Evolutionary conservation across 2,329 filamentous ascomycete genomes (phyloP).

Genomic region (Endothia cerciana): DNA sequence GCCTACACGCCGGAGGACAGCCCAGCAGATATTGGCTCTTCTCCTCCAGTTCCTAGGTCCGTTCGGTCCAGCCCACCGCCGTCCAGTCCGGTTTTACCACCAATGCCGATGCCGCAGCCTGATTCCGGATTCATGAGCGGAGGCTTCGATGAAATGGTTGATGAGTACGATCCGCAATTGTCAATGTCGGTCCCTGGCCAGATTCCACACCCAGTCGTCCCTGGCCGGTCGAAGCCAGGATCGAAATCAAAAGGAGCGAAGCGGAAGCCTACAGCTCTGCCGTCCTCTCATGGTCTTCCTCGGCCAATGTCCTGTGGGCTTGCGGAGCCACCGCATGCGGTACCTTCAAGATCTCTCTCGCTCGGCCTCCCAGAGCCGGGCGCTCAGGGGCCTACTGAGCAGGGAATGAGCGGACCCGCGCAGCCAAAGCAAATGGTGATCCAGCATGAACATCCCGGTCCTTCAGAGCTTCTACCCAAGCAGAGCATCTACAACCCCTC

Average conservation of each 20-base stretch:
- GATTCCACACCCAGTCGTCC: slow-evolving; percentile 9
- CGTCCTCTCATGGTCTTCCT: not conserved
- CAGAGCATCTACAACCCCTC: slow-evolving; percentile 48
- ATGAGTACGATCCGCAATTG: slow-evolving; percentile 57
- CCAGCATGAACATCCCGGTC: slow-evolving; percentile 47
- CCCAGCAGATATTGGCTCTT: slow-evolving; percentile 84
- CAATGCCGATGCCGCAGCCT: slow-evolving; percentile 58
- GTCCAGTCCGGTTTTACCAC: slow-evolving; percentile 78
- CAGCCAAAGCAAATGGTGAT: slow-evolving; percentile 35
- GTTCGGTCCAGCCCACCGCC: slow-evolving; percentile 65
- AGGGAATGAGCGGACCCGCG: not conserved
- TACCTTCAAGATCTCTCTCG: not conserved
- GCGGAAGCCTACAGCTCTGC: slow-evolving; percentile 8
- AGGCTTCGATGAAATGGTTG: slow-evolving; percentile 70
- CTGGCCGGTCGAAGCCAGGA: slow-evolving; percentile 11
- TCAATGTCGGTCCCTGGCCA: slow-evolving; percentile 39
- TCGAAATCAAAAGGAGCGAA: slow-evolving; percentile 9
- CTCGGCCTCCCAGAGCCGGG: not conserved
- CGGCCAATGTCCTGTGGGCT: slow-evolving; percentile 11
- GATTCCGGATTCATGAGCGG: slow-evolving; percentile 89
- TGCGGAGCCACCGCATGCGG: not conserved
- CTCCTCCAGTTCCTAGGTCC: slow-evolving; percentile 77
- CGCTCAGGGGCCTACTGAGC: not conserved
- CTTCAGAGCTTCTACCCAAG: slow-evolving; percentile 47
- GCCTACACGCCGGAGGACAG: slow-evolving; percentile 63